Evolutionary conservation across 176 grass and related monocot genomes (phyloP).

Genomic region (Hordeum vulgare): DNA sequence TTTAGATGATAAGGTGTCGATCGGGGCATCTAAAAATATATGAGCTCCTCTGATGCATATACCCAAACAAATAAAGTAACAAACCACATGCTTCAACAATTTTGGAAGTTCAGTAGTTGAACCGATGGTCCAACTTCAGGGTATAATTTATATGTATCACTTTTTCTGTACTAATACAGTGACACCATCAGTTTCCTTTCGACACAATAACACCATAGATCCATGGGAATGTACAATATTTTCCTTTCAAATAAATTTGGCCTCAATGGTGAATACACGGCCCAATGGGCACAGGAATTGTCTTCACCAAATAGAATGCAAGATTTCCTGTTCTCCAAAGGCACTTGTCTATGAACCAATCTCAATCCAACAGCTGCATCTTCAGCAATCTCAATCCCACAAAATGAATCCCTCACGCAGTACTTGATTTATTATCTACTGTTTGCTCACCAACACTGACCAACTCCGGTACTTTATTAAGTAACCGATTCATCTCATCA

Average conservation of each 20-base stretch:
- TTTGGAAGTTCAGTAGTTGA: too few species aligned
- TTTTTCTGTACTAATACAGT: neutral
- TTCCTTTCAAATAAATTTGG: neutral
- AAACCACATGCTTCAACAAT: too few species aligned
- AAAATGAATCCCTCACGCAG: neutral
- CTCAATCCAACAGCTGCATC: neutral
- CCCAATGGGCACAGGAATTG: neutral
- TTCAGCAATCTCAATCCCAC: neutral
- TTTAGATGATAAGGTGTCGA: too few species aligned
- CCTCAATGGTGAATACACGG: neutral
- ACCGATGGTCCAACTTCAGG: neutral
- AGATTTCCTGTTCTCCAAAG: neutral
- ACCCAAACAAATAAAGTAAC: too few species aligned
- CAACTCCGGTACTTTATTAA: slow-evolving; percentile 82
- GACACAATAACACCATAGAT: neutral
- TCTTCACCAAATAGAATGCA: neutral
- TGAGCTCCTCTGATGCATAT: too few species aligned
- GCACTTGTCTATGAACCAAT: neutral
- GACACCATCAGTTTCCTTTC: neutral
- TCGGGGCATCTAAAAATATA: too few species aligned
- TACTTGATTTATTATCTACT: slow-evolving; percentile 16
- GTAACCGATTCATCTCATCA: slow-evolving; percentile 72
- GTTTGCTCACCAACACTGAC: slow-evolving; percentile 29
- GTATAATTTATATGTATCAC: neutral
- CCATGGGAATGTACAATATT: neutral